Evolutionary conservation across 106 monocot genomes (phyloP).

Genomic region (Xerophyta viscosa): DNA sequence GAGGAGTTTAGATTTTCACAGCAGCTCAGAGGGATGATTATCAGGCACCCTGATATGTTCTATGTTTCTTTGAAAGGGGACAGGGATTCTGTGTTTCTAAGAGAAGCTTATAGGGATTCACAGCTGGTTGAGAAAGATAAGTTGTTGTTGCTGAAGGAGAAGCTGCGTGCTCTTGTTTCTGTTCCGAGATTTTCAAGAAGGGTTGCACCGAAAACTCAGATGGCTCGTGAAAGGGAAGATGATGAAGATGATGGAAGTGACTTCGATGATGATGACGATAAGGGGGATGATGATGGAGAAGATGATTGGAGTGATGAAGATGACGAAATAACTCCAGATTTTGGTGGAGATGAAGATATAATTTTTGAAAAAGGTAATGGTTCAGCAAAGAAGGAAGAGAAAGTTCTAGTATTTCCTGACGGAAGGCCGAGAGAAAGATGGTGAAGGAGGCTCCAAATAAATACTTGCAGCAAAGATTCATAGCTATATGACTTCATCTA

Average conservation of each 20-base stretch:
- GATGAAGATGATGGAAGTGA: slow-evolving; percentile 40
- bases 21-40: slow-evolving; percentile 85
- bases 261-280: no score
- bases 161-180: slow-evolving; percentile 73
- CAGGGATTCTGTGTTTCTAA: slow-evolving; percentile 92
- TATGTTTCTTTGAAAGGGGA: slow-evolving; percentile 94
- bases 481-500: no score
- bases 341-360: slow-evolving; percentile 34
- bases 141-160: slow-evolving; percentile 77
- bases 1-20: slow-evolving; percentile 95
- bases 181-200: slow-evolving; percentile 50
- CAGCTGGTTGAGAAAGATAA: slow-evolving; percentile 80
- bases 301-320: slow-evolving; percentile 66
- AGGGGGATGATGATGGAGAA: slow-evolving; percentile 30
- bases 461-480: no score
- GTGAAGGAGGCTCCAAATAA: no score
- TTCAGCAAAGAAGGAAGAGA: slow-evolving; percentile 19
- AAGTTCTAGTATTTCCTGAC: slow-evolving; percentile 61
- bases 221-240: slow-evolving; percentile 26
- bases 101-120: slow-evolving; percentile 86
- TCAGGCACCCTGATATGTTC: slow-evolving; percentile 95
- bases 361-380: no score
- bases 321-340: slow-evolving; percentile 54
- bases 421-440: slow-evolving; percentile 75
- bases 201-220: slow-evolving; percentile 9